Evolutionary conservation across 306 rosid species (phyloP).

Genomic region (Dalbergia oliveri): DNA sequence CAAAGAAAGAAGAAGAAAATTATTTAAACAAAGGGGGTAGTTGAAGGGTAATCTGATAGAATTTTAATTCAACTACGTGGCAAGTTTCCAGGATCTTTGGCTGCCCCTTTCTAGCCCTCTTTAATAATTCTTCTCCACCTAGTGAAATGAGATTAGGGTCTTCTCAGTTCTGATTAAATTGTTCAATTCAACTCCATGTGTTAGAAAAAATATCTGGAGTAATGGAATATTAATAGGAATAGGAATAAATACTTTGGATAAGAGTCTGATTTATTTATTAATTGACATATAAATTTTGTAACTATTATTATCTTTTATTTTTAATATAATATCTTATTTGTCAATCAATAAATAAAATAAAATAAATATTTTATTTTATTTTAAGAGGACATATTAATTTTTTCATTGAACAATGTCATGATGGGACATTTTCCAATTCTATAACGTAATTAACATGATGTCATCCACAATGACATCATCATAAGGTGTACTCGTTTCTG

Average conservation of each 20-base stretch:
- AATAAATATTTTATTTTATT: too few species aligned
- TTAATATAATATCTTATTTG: too few species aligned
- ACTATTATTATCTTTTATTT: too few species aligned
- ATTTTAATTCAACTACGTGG: conserved; percentile 6
- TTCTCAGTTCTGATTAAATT: conserved; percentile 8
- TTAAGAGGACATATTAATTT: too few species aligned
- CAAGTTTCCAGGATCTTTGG: background rate
- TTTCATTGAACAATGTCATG: conserved; percentile 8
- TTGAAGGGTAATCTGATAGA: conserved; percentile 41
- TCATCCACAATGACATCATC: conserved; percentile 39
- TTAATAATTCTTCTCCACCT: background rate
- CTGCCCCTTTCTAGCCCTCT: background rate
- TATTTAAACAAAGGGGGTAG: background rate
- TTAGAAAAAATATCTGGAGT: conserved; percentile 40
- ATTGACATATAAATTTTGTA: too few species aligned
- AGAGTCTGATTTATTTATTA: too few species aligned
- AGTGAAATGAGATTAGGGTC: conserved; percentile 1
- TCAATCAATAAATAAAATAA: too few species aligned
- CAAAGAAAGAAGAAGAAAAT: background rate
- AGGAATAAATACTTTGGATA: conserved; percentile 35
- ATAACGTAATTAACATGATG: background rate
- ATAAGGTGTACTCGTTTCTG: background rate
- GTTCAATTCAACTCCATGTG: conserved; percentile 59
- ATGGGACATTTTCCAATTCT: conserved; percentile 14
- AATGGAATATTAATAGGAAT: background rate